These are phyloP conservation scores for Hanseniaspora pseudoguilliermondii DNA, from an alignment of 805 yeast species.

Conservation along the genomic window DNA sequence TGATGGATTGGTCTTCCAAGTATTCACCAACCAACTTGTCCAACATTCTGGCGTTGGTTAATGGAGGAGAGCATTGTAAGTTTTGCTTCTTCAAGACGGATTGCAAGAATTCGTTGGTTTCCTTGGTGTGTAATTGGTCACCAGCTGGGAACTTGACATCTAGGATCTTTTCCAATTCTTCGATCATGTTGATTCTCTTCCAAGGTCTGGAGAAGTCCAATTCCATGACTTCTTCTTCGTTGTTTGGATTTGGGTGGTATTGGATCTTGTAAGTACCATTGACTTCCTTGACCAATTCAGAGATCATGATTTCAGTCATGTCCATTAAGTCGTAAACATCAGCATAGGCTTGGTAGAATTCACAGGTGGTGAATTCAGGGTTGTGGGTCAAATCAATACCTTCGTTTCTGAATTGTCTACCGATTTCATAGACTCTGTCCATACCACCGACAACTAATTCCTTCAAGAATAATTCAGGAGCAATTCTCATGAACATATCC, in stretches of 20 bases:
- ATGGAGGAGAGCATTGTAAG: slow-evolving; percentile 77
- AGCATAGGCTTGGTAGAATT: slow-evolving; percentile 94
- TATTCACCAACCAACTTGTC: slow-evolving; percentile 91
- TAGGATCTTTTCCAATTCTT: slow-evolving; percentile 77
- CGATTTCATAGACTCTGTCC: slow-evolving; percentile 96
- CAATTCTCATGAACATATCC: slow-evolving; percentile 96
- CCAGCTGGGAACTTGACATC: slow-evolving; percentile 91
- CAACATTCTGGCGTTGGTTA: slow-evolving; percentile 96
- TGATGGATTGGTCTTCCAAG: slow-evolving; percentile 82
- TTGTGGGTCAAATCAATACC: slow-evolving; percentile 98
- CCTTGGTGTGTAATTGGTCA: slow-evolving; percentile 83
- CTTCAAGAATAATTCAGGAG: slow-evolving; percentile 92
- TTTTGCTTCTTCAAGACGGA: slow-evolving; percentile 63
- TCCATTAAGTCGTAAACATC: slow-evolving; percentile 91
- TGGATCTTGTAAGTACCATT: slow-evolving; percentile 76
- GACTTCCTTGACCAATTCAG: slow-evolving; percentile 94
- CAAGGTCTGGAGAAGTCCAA: slow-evolving; percentile 91
- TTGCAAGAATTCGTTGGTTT: slow-evolving; percentile 83
- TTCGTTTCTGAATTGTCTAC: slow-evolving; percentile 97
- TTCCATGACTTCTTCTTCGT: slow-evolving; percentile 66
- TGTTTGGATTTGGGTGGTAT: slow-evolving; percentile 92
- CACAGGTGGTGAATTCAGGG: slow-evolving; percentile 98
- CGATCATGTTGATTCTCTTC: slow-evolving; percentile 97
- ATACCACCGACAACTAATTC: slow-evolving; percentile 96
- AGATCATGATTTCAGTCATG: slow-evolving; percentile 81